Evolutionary conservation across 305 asterid genomes (phyloP), one percentile per base, ranked within the genome.

Genomic region (Plantago rigida): DNA sequence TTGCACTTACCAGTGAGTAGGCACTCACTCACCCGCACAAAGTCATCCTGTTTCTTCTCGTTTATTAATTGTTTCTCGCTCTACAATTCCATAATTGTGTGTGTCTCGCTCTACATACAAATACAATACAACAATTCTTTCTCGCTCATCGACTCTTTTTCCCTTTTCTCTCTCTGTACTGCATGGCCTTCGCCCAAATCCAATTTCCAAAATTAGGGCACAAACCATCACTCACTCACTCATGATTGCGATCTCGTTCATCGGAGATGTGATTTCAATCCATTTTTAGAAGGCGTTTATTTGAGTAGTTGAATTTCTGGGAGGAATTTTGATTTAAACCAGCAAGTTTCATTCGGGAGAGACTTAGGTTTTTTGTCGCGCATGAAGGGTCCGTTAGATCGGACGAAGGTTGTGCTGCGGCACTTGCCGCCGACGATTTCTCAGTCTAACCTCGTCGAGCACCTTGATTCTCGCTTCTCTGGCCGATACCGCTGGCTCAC

Each of bases 401-500:
- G 92, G 62, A 82, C 94, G 52, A 89, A 86, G 81, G 91, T 83
- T 71, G 94, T 89, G 94, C 82, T 89, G 73, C 97, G 97, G 80
- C 97, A 81, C 92, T 81, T 86, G 85, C 97, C 94, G 81, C 92
- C 95, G 49, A 74, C 87, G 70, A 83, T 89, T 84, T 73, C 97
- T 56, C 84, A 79, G 85, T 84, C 89, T 12, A 77, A 81, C 84
- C 86, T 89, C 51, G 70, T 76, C 75, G 95, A 89, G 67, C 89
- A 82, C 63, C 74, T 84, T 56, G 89, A 84, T 75, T 73, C 89
- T 60, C 83, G 87, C 78, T 89, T 86, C 75, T 48, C 81, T 6
- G 92, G 87, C 60, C 94, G 94, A 52, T 89, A 82, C 71, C 79
- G 66, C 71, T 81, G 94, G 87, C 65, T 83, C 59, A 67, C 71